Percentiles rank a stretch among this genome's conserved stretches.
Evolutionary conservation across 176 grass and related monocot genomes (phyloP).

Genomic region (Oryza glaberrima): DNA sequence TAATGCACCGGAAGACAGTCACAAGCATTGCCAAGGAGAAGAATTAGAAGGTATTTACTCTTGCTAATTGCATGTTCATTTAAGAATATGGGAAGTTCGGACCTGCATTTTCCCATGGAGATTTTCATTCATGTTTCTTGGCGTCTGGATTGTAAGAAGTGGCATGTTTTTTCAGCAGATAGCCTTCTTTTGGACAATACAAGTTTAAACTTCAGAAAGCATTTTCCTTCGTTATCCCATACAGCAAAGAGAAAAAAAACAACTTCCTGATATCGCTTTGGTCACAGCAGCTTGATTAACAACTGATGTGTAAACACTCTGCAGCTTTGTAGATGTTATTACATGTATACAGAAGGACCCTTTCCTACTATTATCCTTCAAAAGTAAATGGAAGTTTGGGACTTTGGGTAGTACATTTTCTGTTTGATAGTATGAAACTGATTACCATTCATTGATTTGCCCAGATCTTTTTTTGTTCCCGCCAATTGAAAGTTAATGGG

Average conservation of each 20-base stretch:
- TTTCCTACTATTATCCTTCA: not conserved
- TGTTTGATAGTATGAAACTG: not conserved
- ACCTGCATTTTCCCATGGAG: not conserved
- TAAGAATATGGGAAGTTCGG: slow-evolving; percentile 4
- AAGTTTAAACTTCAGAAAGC: not conserved
- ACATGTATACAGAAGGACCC: not conserved
- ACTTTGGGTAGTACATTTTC: not conserved
- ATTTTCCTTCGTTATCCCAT: not conserved
- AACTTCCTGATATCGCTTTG: not conserved
- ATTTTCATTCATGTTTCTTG: not conserved
- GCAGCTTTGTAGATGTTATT: not conserved
- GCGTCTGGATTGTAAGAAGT: not conserved
- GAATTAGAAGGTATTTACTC: slow-evolving; percentile 37
- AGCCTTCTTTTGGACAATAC: not conserved
- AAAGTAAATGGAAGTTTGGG: not conserved
- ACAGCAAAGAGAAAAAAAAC: not conserved
- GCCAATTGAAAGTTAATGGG: not conserved
- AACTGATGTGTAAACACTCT: not conserved
- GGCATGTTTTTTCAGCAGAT: not conserved
- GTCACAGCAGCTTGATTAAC: not conserved
- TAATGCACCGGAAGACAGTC: slow-evolving; percentile 26
- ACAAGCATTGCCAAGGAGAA: slow-evolving; percentile 30
- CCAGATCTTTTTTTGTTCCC: not conserved
- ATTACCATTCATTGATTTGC: not conserved
- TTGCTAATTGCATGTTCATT: slow-evolving; percentile 25